phyloP scores from a whole-genome alignment of 1,139 yeast species.

The Diutina scorzettiae region DNA sequence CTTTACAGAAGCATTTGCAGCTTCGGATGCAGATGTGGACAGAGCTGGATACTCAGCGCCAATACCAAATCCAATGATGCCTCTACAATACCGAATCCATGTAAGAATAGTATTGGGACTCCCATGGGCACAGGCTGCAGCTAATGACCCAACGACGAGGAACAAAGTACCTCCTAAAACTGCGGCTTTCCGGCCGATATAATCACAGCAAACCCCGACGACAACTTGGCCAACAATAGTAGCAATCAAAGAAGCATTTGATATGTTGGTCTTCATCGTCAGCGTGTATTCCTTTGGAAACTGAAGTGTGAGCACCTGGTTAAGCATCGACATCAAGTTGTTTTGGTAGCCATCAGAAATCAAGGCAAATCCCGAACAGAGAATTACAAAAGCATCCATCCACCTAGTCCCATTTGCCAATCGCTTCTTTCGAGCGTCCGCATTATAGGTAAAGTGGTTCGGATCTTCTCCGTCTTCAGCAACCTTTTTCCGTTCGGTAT shows the following conservation, averaged over 20 bases:
- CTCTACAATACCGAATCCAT: conserved; percentile 61
- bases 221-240: conserved; percentile 46
- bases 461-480: not conserved
- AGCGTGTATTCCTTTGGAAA: conserved; percentile 34
- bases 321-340: conserved; percentile 48
- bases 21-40: conserved; percentile 59
- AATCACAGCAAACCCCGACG: conserved; percentile 45
- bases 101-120: conserved; percentile 46
- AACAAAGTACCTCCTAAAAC: conserved; percentile 41
- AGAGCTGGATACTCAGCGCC: conserved; percentile 74
- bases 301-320: conserved; percentile 32
- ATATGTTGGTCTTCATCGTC: conserved; percentile 40
- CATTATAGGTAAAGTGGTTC: conserved; percentile 16
- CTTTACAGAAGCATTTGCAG: conserved; percentile 52
- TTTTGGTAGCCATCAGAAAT: conserved; percentile 57
- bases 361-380: conserved; percentile 48
- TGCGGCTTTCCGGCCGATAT: conserved; percentile 47
- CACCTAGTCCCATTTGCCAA: conserved; percentile 17
- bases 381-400: conserved; percentile 28
- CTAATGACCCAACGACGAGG: conserved; percentile 41
- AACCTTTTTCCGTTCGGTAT: not conserved
- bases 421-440: conserved; percentile 21
- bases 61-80: conserved; percentile 62
- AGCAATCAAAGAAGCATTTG: conserved; percentile 47
- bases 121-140: conserved; percentile 52